Base-by-base conservation (phyloP, 345 rosid genomes). In the Erucastrum elatum region DNA sequence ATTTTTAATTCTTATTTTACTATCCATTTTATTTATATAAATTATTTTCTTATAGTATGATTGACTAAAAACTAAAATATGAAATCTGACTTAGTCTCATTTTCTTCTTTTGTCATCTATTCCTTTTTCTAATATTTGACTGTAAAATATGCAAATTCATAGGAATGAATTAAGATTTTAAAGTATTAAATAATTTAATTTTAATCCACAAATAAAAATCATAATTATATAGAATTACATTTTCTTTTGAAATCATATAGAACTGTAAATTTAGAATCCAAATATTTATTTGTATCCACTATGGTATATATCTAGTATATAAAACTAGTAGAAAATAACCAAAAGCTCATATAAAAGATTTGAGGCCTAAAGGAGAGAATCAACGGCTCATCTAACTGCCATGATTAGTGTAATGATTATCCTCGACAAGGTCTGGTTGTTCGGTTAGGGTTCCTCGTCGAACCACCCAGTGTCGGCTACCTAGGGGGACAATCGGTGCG, bases 391-490 rank as follows among this genome's bases (percentile, higher is more conserved):
- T 58, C 46, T 55, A 59, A 77, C 71, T 5, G 25, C 11, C 3
- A 9, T 6, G 12, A 35, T 25, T 8, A 26, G 30, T 25, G 31
- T 11, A 53, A 39, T 33, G 61, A 51, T 70, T 12, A 6, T 16
- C 0, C 37, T 71, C 60, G 29, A 49, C 12, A 41, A 73, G 56
- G 49, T 66, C 72, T 44, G 10, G 4, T 21, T 61, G 41, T 6
- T 25, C 39, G 6, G 53, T 46, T 78, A 74, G 82, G 82, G 78
- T 79, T 79, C 70, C 8, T 74, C 35, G 49, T 51, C 60, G 78
- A 74, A 34, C 64, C 6, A 21, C 21, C 21, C 21, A 21, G 21
- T 21, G 21, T 21, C 21, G 21, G 21, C 21, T 21, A n/a, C n/a
- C n/a, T n/a, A 21, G 21, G 21, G 21, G 21, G 21, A 21, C 21